A percentile compares a stretch with the other conserved stretches of the same genome.
phyloP scores from a whole-genome alignment of 1,139 yeast species.

The Protomyces lactucae-debilis region DNA sequence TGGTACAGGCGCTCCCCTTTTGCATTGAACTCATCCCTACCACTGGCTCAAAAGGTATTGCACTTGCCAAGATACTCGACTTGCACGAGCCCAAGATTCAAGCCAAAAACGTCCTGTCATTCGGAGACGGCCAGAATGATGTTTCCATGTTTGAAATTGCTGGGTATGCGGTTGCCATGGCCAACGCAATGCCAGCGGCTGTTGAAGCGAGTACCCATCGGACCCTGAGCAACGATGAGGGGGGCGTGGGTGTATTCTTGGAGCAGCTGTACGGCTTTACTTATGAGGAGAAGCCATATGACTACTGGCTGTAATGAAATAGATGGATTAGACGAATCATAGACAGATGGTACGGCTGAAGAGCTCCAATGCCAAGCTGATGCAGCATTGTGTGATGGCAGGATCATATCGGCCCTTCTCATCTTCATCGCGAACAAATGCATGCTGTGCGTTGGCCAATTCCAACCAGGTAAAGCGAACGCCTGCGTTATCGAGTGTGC shows the following conservation, averaged over 20 bases:
- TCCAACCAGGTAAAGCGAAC: conserved; percentile 69
- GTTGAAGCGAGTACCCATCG: conserved; percentile 13
- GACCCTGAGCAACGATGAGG: conserved; percentile 26
- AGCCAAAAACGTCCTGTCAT: conserved; percentile 20
- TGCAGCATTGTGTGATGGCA: conserved; percentile 63
- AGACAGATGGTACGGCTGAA: conserved; percentile 64
- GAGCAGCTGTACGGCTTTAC: conserved; percentile 14
- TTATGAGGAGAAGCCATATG: conserved; percentile 12
- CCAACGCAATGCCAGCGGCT: conserved; percentile 27
- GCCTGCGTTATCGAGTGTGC: conserved; percentile 54
- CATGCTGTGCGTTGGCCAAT: conserved; percentile 67
- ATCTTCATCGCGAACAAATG: conserved; percentile 71
- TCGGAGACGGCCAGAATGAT: conserved; percentile 29
- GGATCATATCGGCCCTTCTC: conserved; percentile 78
- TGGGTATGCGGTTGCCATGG: conserved; percentile 27
- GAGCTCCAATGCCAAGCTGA: conserved; percentile 63
- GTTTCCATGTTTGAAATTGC: conserved; percentile 29
- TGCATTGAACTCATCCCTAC: conserved; percentile 29
- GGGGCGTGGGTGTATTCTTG: conserved; percentile 22
- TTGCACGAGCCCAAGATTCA: neutral
- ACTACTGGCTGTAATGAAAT: conserved; percentile 13
- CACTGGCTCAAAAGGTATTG: conserved; percentile 26
- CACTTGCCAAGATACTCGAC: conserved; percentile 23
- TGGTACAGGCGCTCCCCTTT: conserved; percentile 27
- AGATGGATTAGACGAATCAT: neutral